Evolutionary conservation across 2,329 filamentous ascomycete genomes (phyloP).

Genomic region (Fusarium neocosmosporiellum): DNA sequence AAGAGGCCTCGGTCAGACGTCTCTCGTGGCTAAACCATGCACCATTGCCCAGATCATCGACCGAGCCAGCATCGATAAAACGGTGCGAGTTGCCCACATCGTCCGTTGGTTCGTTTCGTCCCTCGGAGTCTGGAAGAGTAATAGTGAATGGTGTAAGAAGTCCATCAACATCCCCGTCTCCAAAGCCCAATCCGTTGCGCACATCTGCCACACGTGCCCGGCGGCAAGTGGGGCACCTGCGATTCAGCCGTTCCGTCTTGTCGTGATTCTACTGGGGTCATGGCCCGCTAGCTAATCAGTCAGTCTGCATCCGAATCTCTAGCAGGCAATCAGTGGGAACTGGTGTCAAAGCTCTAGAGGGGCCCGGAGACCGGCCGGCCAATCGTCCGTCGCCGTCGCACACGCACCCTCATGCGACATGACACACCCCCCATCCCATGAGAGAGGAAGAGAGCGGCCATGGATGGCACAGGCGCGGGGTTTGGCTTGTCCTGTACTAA

Average conservation of each 20-base stretch:
- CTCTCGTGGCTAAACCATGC: conserved; percentile 13
- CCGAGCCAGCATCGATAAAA: conserved; percentile 18
- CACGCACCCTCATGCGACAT: conserved; percentile 23
- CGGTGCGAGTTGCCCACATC: background rate
- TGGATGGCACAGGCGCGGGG: background rate
- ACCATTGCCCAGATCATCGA: conserved; percentile 33
- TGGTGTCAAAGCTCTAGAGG: background rate
- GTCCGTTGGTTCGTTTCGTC: background rate
- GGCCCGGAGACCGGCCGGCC: conserved; percentile 12
- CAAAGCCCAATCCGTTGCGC: conserved; percentile 33
- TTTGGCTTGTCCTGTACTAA: background rate
- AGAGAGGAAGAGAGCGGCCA: background rate
- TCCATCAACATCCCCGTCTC: background rate
- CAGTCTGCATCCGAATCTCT: background rate
- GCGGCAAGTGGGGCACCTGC: conserved; percentile 27
- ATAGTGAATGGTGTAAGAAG: background rate
- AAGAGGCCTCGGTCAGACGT: conserved; percentile 30
- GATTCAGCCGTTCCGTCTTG: conserved; percentile 13
- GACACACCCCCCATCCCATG: conserved; percentile 3
- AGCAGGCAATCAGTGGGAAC: background rate
- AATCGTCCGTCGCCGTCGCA: conserved; percentile 24
- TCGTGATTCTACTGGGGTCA: background rate
- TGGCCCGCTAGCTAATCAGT: conserved; percentile 15
- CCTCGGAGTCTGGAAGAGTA: background rate
- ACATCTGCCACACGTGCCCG: conserved; percentile 30